Evolutionary conservation across 805 yeast species (phyloP), one percentile per base, ranked within the genome.

Genomic region (Ogataea ramenticola): DNA sequence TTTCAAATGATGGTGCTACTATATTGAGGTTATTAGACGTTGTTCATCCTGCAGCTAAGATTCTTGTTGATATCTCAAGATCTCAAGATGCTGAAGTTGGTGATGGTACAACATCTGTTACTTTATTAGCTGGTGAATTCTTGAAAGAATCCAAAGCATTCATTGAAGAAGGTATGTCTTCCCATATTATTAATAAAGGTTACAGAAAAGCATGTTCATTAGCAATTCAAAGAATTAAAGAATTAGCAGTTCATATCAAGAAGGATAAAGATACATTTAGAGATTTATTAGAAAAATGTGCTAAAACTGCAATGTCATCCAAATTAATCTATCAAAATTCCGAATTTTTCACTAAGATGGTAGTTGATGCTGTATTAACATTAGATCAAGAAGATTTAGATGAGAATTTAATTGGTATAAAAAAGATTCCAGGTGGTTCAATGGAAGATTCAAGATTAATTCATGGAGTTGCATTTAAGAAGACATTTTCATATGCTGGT

Each of bases 1-100:
- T 93, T 52, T 91, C 99, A 36, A 93, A 93, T 64, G 99, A 93
- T 62, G 99, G 99, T 53, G 99, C 99, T 35, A 93, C 99, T 2
- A 91, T 93, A 55, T 71, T 93, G 62, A 87, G 84, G 61, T 72
- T 93, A 45, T 68, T 93, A 52, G 99, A 93, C 59, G 95, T 93
- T 44, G 96, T 93, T 22, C 99, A 93, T 58, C 99, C 99, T 10
- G 99, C 99, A 11, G 99, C 99, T 12, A 89, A 88, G 64, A 90
- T 91, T 47, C 70, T 91, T 53, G 99, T 91, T 43, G 96, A 91
- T 61, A 86, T 91, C 46, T 86, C 96, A 16, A 83, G 95, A 62
- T 89, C 96, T 3, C 99, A 91, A 68, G 99, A 91, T 62, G 96
- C 95, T 47, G 98, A 91, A 65, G 96, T 93, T 51, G 99, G 99